These are phyloP conservation scores for Cytospora paraplurivora DNA, from an alignment of 2,329 filamentous ascomycete species.

Conservation along the genomic window DNA sequence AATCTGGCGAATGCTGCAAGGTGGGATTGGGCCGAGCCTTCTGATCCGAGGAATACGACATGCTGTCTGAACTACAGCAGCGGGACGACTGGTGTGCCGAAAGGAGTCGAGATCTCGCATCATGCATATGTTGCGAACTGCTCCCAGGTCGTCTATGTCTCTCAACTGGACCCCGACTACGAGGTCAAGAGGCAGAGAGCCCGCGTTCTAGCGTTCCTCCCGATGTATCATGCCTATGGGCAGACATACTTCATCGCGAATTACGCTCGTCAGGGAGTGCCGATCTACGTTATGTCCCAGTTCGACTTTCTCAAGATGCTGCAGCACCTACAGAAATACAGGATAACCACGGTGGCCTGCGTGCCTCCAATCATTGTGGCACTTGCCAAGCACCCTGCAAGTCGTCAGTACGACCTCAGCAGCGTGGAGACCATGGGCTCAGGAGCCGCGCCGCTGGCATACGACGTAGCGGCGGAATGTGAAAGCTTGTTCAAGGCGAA, in stretches of 20 bases:
- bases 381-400: constrained; percentile 70
- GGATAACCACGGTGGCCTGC: constrained; percentile 65
- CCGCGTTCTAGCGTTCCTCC: constrained; percentile 67
- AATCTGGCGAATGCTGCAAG: constrained; percentile 49
- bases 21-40: constrained; percentile 66
- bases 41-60: constrained; percentile 53
- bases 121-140: constrained; percentile 74
- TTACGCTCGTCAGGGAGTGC: constrained; percentile 56
- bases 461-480: constrained; percentile 59
- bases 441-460: constrained; percentile 70
- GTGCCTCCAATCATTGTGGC: constrained; percentile 77
- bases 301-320: constrained; percentile 78
- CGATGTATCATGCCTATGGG: constrained; percentile 74
- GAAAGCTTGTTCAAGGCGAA: constrained; percentile 54
- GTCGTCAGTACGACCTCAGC: constrained; percentile 67
- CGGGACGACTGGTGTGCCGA: constrained; percentile 79
- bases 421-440: constrained; percentile 60
- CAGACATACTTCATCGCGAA: constrained; percentile 71
- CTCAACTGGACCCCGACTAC: constrained; percentile 50
- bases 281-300: constrained; percentile 75
- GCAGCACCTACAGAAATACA: constrained; percentile 65
- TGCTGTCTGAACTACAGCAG: constrained; percentile 79
- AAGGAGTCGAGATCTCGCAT: constrained; percentile 83
- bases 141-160: constrained; percentile 56
- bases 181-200: constrained; percentile 43